Evolutionary conservation across 148 eudicot genomes (phyloP).

Genomic region (Rhododendron williamsianum): DNA sequence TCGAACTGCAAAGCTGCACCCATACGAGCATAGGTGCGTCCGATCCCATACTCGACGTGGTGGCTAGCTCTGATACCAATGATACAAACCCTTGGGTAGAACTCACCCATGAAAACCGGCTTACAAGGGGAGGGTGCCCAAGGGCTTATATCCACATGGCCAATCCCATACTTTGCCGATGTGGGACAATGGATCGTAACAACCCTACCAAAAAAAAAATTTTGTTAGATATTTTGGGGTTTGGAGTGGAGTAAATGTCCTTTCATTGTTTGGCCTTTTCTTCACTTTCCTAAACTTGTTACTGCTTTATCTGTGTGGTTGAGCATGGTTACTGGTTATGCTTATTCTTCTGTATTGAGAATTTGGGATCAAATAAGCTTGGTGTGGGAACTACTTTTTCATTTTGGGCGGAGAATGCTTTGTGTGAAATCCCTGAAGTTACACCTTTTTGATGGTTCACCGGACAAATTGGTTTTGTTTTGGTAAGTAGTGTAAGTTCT

Average conservation of each 20-base stretch:
- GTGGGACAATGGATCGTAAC: too few relatives aligned
- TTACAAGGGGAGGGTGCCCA: too few relatives aligned
- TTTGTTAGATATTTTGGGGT: not conserved
- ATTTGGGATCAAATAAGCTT: not conserved
- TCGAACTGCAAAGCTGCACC: too few relatives aligned
- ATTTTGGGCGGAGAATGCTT: not conserved
- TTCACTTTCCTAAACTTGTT: not conserved
- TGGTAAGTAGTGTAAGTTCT: too few relatives aligned
- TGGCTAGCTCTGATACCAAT: too few relatives aligned
- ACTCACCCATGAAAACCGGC: too few relatives aligned
- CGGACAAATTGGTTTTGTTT: not conserved
- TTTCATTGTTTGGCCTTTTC: not conserved
- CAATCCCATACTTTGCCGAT: too few relatives aligned
- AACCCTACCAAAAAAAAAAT: too few relatives aligned
- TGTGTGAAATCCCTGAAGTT: not conserved
- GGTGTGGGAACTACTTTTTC: not conserved
- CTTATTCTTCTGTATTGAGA: not conserved
- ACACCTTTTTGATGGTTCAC: not conserved
- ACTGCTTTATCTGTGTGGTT: not conserved
- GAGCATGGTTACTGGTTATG: not conserved
- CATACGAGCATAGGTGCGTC: too few relatives aligned
- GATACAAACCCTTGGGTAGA: too few relatives aligned
- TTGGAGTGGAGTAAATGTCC: not conserved
- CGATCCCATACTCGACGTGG: too few relatives aligned
- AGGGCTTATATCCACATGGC: too few relatives aligned